Evolutionary conservation across 306 rosid genomes (phyloP), one percentile per base, ranked within the genome.

Genomic region (Glycine tomentella): DNA sequence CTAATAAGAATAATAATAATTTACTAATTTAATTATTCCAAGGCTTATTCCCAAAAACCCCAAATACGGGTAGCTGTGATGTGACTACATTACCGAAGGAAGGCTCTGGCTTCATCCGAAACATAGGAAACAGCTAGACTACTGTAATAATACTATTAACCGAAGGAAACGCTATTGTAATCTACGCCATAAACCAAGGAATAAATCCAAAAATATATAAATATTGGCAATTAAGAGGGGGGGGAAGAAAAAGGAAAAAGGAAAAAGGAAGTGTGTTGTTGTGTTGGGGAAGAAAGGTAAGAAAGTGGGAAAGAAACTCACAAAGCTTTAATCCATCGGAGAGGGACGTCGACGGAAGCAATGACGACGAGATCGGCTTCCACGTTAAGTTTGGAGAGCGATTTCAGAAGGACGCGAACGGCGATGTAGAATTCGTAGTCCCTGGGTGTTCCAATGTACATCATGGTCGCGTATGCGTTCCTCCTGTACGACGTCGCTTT

Each of bases 371-470:
- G 97, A 88, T 93, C 95, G 56, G 97, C 95, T 3, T 87, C 64
- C 9, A 83, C 92, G 57, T 86, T 52, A 45, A 89, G 91, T 12
- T 52, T 57, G 5, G 72, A 71, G 2, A 93, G 95, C 10, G 97
- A 93, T 88, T 89, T 85, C 33, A 93, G 65, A 76, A 93, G 79
- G 36, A 93, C 95, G 3, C 97, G 93, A 51, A 87, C 89, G 16
- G 92, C 97, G 4, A 93, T 80, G 79, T 89, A 93, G 87, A 93
- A 93, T 89, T 93, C 97, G 75, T 93, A 93, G 87, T 93, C 97
- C 78, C 95, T 85, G 3, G 90, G 92, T 3, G 95, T 91, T 8
- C 94, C 95, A 84, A 93, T 87, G 73, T 93, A 93, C 96, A 93
- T 93, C 97, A 93, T 93, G 82, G 97, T 85, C 9, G 94, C 97